Percentiles rank a stretch among this genome's conserved stretches.
Evolutionary conservation across 2,329 filamentous ascomycete genomes (phyloP).

Genomic region (Leptographium radiaticola): DNA sequence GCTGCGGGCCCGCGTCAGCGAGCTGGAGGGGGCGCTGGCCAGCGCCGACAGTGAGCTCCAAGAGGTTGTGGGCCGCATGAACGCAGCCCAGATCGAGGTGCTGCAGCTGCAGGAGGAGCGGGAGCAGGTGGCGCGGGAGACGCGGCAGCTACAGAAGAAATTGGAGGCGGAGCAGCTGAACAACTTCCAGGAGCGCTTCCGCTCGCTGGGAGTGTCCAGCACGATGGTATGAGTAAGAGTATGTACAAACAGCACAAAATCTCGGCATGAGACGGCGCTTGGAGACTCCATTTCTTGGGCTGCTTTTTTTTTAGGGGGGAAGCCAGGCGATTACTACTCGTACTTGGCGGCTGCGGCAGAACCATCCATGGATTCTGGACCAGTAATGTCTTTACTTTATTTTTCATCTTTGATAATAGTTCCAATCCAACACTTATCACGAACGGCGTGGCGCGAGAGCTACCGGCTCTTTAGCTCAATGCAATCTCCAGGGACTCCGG

Average conservation of each 20-base stretch:
- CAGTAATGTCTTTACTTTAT: background rate
- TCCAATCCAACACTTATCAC: too few relatives aligned
- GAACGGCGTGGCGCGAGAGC: too few relatives aligned
- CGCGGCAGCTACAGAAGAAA: conserved; percentile 53
- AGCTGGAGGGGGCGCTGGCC: conserved; percentile 69
- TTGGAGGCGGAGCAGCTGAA: conserved; percentile 53
- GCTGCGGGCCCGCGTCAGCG: conserved; percentile 65
- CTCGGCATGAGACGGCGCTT: background rate
- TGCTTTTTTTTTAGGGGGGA: background rate
- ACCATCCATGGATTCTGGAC: too few relatives aligned
- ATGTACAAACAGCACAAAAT: too few relatives aligned
- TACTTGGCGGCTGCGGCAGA: background rate
- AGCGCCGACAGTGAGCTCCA: conserved; percentile 74
- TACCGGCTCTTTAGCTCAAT: too few relatives aligned
- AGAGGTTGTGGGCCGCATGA: conserved; percentile 72
- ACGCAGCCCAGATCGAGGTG: conserved; percentile 70
- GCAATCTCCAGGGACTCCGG: too few relatives aligned
- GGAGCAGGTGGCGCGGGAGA: conserved; percentile 61
- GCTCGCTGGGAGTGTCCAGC: conserved; percentile 12
- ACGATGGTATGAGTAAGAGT: background rate
- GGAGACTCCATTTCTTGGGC: too few relatives aligned
- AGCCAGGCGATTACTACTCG: too few relatives aligned
- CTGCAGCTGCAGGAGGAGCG: conserved; percentile 62
- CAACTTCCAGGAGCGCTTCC: conserved; percentile 29
- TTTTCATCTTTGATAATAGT: background rate